Evolutionary conservation across 1,139 yeast genomes (phyloP).

Genomic region (Candida sojae): DNA sequence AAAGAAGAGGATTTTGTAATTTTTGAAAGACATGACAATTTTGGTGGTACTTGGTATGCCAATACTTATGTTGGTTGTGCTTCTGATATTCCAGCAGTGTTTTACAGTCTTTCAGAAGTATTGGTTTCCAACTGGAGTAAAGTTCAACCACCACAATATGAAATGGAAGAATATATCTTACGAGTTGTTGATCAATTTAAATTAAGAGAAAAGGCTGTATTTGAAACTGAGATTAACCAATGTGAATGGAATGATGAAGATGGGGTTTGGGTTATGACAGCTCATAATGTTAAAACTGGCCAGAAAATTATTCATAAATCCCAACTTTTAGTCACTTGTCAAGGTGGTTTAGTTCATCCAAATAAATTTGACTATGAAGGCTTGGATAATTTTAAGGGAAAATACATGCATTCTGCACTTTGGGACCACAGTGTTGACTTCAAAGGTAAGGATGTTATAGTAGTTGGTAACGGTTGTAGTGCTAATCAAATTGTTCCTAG

Average conservation of each 20-base stretch:
- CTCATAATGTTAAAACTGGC: constrained; percentile 37
- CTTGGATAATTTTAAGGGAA: constrained; percentile 44
- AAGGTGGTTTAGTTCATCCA: constrained; percentile 44
- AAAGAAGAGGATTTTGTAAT: constrained; percentile 37
- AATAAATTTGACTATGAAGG: constrained; percentile 33
- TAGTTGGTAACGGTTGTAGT: constrained; percentile 48
- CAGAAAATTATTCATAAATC: constrained; percentile 27
- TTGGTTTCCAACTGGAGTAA: constrained; percentile 47
- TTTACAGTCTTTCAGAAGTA: constrained; percentile 46
- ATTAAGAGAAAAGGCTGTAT: constrained; percentile 29
- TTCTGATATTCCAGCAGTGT: constrained; percentile 51
- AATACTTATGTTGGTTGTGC: constrained; percentile 59
- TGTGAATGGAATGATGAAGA: constrained; percentile 32
- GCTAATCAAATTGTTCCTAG: constrained; percentile 46
- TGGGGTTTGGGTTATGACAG: constrained; percentile 39
- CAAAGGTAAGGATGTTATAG: constrained; percentile 34
- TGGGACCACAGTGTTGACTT: constrained; percentile 46
- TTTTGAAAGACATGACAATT: constrained; percentile 45
- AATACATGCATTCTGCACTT: constrained; percentile 49
- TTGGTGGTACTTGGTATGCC: constrained; percentile 61
- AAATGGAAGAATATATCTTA: constrained; percentile 48
- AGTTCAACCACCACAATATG: constrained; percentile 50
- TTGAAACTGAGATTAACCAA: constrained; percentile 29
- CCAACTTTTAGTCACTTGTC: constrained; percentile 32
- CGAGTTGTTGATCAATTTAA: constrained; percentile 38